Evolutionary conservation across 176 grass and related monocot species (phyloP).

Genomic region (Juncus inflexus): DNA sequence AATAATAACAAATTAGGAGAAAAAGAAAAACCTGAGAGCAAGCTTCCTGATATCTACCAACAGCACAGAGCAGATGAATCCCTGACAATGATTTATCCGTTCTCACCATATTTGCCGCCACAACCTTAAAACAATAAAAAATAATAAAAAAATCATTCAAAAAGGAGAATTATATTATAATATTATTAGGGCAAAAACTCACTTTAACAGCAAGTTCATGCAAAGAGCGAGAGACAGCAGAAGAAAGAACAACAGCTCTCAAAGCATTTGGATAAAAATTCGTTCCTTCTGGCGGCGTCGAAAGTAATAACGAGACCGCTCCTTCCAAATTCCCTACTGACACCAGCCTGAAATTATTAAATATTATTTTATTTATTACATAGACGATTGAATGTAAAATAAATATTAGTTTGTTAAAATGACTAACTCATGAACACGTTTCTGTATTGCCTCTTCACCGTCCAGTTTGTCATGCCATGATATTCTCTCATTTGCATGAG

Average conservation of each 20-base stretch:
- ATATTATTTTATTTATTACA: no score
- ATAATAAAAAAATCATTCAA: slow-evolving; percentile 15
- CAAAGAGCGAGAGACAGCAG: slow-evolving; percentile 88
- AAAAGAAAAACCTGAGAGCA: slow-evolving; percentile 76
- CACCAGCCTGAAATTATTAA: slow-evolving; percentile 51
- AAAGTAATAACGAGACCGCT: slow-evolving; percentile 89
- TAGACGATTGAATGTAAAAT: slow-evolving; percentile 9
- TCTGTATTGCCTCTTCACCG: slow-evolving; percentile 95
- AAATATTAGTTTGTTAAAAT: slow-evolving; percentile 4
- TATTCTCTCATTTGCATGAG: slow-evolving; percentile 91
- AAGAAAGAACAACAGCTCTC: slow-evolving; percentile 90
- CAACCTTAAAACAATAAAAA: slow-evolving; percentile 55
- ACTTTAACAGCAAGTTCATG: slow-evolving; percentile 99
- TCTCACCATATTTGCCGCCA: slow-evolving; percentile 99
- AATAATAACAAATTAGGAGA: background rate
- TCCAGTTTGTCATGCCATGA: slow-evolving; percentile 94
- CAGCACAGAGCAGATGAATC: slow-evolving; percentile 98
- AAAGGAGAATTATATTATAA: background rate
- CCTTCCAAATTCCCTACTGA: slow-evolving; percentile 92
- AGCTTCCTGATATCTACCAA: slow-evolving; percentile 95
- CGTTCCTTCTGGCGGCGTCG: slow-evolving; percentile 86
- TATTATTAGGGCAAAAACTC: slow-evolving; percentile 20
- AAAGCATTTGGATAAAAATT: slow-evolving; percentile 98
- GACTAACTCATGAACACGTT: slow-evolving; percentile 94
- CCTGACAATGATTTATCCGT: slow-evolving; percentile 87